Percentiles rank a stretch among this genome's conserved stretches.
Evolutionary conservation across 192 early-diverging fungal genomes (phyloP).

Genomic region (Linnemannia zychae): DNA sequence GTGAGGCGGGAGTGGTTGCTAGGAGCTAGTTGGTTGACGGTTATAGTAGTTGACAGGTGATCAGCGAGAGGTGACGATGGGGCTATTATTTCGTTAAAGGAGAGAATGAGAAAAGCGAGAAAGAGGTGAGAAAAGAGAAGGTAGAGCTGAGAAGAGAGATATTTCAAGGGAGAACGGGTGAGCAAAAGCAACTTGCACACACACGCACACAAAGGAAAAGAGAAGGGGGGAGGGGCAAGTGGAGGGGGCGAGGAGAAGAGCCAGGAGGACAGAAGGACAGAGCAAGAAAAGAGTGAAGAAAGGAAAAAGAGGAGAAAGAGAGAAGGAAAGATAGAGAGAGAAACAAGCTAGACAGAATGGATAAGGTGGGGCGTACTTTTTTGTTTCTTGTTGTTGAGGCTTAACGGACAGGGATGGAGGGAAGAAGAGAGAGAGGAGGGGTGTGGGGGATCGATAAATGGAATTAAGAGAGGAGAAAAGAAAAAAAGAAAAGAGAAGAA

Average conservation of each 20-base stretch:
- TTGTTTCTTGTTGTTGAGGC: background rate
- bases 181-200: no score
- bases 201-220: background rate
- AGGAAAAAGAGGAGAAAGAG: no score
- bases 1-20: background rate
- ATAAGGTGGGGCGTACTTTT: slow-evolving; percentile 5
- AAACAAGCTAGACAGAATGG: background rate
- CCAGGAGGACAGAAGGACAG: background rate
- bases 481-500: background rate
- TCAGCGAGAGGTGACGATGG: background rate
- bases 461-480: background rate
- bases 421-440: background rate
- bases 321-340: background rate
- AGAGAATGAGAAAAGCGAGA: background rate
- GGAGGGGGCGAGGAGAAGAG: background rate
- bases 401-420: background rate
- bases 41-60: slow-evolving; percentile 2
- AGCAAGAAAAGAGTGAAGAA: background rate
- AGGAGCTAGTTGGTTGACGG: background rate
- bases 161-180: background rate
- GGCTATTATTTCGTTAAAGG: background rate
- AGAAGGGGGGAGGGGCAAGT: slow-evolving; percentile 6
- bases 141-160: background rate
- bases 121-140: background rate
- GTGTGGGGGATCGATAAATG: background rate